Evolutionary conservation across 2,329 filamentous ascomycete species (phyloP).

Genomic region (Talaromyces sp.): DNA sequence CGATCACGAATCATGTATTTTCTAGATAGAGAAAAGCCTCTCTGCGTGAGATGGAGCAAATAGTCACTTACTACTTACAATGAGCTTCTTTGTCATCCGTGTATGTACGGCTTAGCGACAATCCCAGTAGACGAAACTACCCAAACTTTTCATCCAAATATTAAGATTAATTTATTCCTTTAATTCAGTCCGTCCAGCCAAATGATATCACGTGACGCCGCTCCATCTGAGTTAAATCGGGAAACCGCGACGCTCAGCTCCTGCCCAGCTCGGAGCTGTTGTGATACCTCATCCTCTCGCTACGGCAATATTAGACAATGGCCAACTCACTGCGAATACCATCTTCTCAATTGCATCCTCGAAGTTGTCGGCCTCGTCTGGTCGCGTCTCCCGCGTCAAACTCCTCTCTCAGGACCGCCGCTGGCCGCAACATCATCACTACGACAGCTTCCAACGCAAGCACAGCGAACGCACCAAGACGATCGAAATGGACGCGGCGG

Average conservation of each 20-base stretch:
- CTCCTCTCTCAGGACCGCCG: background rate
- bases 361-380: background rate
- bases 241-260: background rate
- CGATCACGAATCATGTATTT: background rate
- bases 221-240: background rate
- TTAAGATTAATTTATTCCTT: background rate
- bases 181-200: background rate
- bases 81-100: background rate
- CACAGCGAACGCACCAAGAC: background rate
- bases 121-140: no score
- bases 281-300: background rate
- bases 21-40: background rate
- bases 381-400: background rate
- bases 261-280: background rate
- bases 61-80: background rate
- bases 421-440: background rate
- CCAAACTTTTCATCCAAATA: no score
- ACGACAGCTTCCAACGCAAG: slow-evolving; percentile 13
- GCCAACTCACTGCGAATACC: background rate
- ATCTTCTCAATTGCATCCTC: background rate
- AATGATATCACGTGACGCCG: background rate
- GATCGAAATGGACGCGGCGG: slow-evolving; percentile 29
- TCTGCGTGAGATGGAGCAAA: background rate
- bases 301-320: background rate
- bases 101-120: background rate